Percentiles rank a stretch among this genome's conserved stretches.
phyloP scores from a whole-genome alignment of 805 yeast genomes.

The Wickerhamiella galacta region DNA sequence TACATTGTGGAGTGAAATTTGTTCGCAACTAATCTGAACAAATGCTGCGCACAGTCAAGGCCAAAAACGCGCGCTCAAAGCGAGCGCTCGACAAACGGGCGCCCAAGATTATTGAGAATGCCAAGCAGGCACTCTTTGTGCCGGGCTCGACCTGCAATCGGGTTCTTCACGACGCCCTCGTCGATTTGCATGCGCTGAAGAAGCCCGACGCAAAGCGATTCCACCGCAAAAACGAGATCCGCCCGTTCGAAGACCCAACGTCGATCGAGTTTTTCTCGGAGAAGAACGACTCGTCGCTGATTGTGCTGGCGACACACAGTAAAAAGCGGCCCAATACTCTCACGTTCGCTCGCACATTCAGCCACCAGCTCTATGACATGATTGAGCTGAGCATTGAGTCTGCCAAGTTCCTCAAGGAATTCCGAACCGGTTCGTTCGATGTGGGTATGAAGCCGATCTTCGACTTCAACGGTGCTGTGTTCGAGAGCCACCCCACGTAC shows the following conservation, averaged over 20 bases:
- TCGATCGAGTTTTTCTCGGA: constrained; percentile 84
- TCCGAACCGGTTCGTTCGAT: constrained; percentile 62
- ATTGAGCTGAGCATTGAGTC: constrained; percentile 56
- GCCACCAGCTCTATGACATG: constrained; percentile 84
- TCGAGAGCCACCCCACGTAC: constrained; percentile 76
- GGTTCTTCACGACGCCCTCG: constrained; percentile 71
- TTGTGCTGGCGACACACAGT: constrained; percentile 63
- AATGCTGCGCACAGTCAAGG: constrained; percentile 41
- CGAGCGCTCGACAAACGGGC: constrained; percentile 83
- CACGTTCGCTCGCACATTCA: constrained; percentile 79
- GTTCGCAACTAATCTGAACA: too few species aligned
- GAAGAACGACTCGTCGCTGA: constrained; percentile 77
- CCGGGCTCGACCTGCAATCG: constrained; percentile 76
- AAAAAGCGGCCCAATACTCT: constrained; percentile 88
- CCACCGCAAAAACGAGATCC: constrained; percentile 69
- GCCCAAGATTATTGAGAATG: constrained; percentile 76
- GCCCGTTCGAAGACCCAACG: constrained; percentile 82
- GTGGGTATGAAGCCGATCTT: constrained; percentile 91
- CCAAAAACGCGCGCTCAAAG: constrained; percentile 90
- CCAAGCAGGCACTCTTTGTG: constrained; percentile 75
- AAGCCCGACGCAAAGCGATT: constrained; percentile 83
- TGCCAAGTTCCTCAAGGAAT: constrained; percentile 59
- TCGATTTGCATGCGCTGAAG: constrained; percentile 75
- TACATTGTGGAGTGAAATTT: too few species aligned
- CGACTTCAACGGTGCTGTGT: constrained; percentile 78